These are phyloP conservation scores for Puccinia horiana DNA, from an alignment of 1,284 basidiomycete genomes.

Conservation along the genomic window DNA sequence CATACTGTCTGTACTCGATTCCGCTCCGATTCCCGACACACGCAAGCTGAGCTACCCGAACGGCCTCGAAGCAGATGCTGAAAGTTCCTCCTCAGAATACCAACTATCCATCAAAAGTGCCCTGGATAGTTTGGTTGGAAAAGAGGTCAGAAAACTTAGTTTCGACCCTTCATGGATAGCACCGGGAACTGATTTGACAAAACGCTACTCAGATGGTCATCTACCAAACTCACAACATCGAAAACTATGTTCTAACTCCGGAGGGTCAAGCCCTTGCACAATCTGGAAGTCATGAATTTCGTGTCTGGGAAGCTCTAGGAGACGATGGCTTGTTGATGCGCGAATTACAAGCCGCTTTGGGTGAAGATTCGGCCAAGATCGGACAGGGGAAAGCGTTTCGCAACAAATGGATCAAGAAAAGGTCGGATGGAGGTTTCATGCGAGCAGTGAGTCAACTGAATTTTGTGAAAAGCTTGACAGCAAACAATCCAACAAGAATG, in stretches of 20 bases:
- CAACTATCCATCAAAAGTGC: slow-evolving; percentile 46
- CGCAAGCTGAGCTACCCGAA: slow-evolving; percentile 25
- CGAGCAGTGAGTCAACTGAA: slow-evolving; percentile 57
- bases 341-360: slow-evolving; percentile 51
- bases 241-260: slow-evolving; percentile 38
- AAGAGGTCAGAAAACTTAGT: slow-evolving; percentile 27
- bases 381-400: slow-evolving; percentile 96
- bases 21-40: slow-evolving; percentile 35
- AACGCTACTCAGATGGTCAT: slow-evolving; percentile 35
- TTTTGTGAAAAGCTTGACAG: not conserved
- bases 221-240: slow-evolving; percentile 45
- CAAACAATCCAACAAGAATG: not conserved
- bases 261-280: slow-evolving; percentile 34
- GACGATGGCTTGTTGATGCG: slow-evolving; percentile 21
- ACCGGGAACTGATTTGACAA: not conserved
- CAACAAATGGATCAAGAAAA: slow-evolving; percentile 93
- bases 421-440: slow-evolving; percentile 82
- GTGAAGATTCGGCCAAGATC: slow-evolving; percentile 57
- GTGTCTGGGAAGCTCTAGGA: slow-evolving; percentile 43
- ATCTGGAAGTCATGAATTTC: slow-evolving; percentile 44
- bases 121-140: slow-evolving; percentile 44
- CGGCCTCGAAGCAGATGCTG: slow-evolving; percentile 19
- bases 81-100: slow-evolving; percentile 31
- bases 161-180: not conserved
- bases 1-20: slow-evolving; percentile 25